Base-by-base conservation (phyloP, 768 basidiomycete genomes). In the Naganishia randhawae region DNA sequence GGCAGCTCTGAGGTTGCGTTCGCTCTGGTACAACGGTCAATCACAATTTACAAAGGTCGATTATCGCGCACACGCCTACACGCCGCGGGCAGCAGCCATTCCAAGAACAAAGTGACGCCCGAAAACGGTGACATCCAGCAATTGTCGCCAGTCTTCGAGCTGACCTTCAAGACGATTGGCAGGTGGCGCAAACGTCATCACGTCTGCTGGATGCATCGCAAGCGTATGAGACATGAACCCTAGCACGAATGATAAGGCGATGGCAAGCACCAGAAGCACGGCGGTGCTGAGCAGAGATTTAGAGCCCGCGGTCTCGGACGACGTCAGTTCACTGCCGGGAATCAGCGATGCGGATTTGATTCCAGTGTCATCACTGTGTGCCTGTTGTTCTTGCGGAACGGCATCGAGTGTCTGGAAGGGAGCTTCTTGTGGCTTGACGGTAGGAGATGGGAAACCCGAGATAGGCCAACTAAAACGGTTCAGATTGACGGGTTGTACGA, bases 391-490 rank as follows among this genome's bases (percentile, higher is more conserved):
- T 22, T n/a, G 35, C 39, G 57, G 37, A 14, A 29, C 37, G 19
- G n/a, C n/a, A n/a, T 39, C 37, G 37, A 22, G 22, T 25, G 4
- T n/a, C 37, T 10, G 8, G 3, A 22, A n/a, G 10, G 37, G 4
- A 7, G 25, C 22, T 22, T 61, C 57, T 25, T 37, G 37, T 39
- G 37, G 37, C n/a, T 31, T 32, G 35, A 41, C n/a, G 6, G 37
- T 39, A 25, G 57, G 57, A 7, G 57, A 61, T 22, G 57, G 57
- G 37, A 25, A 61, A 8, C 57, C 57, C 10, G 57, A 61, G 10
- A 61, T 61, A 25, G 70, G 57, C 51, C 52, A 61, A 19, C 51
- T 62, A 41, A 42, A 68, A 41, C 62, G 63, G 31, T 50, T 62
- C 42, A 35, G 63, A 42, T 67, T 64, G 66, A 42, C 32, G 62